Evolutionary conservation across 495 filamentous ascomycete genomes (phyloP), one percentile per base, ranked within the genome.

Genomic region (Penicillium atrosanguineum): DNA sequence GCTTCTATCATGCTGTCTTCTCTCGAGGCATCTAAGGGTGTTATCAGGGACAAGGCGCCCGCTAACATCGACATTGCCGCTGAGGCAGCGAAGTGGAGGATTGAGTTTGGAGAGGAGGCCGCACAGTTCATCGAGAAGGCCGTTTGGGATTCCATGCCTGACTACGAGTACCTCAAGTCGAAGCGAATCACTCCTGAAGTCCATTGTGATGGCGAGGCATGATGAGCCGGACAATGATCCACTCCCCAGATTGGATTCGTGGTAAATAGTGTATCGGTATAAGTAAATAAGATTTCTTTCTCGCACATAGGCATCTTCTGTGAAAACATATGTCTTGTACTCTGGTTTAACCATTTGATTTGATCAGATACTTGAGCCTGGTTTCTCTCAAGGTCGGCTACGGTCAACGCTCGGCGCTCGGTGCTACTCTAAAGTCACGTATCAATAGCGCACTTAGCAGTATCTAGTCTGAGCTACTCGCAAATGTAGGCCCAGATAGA

Each of bases 71-170:
- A 74, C 44, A 64, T 79, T 5, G 65, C 50, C 7, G 59, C 45
- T 6, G 77, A 80, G 62, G 63, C 62, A 8, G 54, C 45, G 19
- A 77, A 76, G 55, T 80, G 77, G 77, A 73, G 58, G 55, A 57
- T 48, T 7, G 76, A 80, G 52, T 79, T 79, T 59, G 77, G 76
- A 0, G 69, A 73, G 37, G 69, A 69, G 26, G 44, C 55, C 0
- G 74, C 59, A 8, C 47, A 39, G 28, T 55, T 63, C 20, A 34
- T 80, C 1, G 74, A 75, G 53, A 45, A 57, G 44, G 59, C 53
- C 48, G 75, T 79, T 1, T 38, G 56, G 34, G 67, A 55, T n/a
- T 67, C 72, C 1, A 77, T 78, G 76, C 55, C 60, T 3, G 76
- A 80, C 53, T 80, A 77, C 58, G 69, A 75, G 50, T 74, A 66